A percentile compares a stretch with the other conserved stretches of the same genome.
Evolutionary conservation across 2,329 filamentous ascomycete species (phyloP).

Genomic region (Albifimbria verrucaria): DNA sequence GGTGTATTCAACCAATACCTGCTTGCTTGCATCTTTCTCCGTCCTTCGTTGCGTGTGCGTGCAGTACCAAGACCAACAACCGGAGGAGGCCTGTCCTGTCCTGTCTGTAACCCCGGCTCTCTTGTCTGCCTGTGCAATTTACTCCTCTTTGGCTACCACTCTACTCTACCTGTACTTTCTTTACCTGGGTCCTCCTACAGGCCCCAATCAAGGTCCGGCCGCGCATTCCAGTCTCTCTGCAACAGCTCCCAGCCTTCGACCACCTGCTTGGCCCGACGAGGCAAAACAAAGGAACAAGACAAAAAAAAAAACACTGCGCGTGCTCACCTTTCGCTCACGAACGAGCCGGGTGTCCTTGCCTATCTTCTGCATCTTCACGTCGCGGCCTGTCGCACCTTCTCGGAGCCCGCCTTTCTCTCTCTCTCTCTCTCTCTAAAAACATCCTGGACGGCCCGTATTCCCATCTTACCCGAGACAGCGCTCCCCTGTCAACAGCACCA

Average conservation of each 20-base stretch:
- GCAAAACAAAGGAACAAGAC: neutral
- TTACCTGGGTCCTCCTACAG: neutral
- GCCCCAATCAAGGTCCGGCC: slow-evolving; percentile 1
- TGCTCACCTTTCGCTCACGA: neutral
- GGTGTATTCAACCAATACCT: neutral
- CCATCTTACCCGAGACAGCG: neutral
- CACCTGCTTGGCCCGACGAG: neutral
- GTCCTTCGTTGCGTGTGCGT: no score
- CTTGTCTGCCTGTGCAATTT: no score
- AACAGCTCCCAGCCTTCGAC: neutral
- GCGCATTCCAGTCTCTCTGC: slow-evolving; percentile 10
- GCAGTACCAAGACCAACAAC: no score
- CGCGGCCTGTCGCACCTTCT: neutral
- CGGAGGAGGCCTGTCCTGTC: no score
- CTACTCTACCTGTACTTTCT: slow-evolving; percentile 1
- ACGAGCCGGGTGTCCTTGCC: no score
- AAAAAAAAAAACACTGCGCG: neutral
- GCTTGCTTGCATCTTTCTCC: neutral
- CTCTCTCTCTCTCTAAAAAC: neutral
- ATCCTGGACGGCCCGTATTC: neutral
- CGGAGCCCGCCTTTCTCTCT: neutral
- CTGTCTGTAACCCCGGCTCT: no score
- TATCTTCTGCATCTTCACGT: neutral
- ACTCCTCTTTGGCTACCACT: neutral
- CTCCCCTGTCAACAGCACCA: neutral